Base-by-base conservation (phyloP, 768 basidiomycete genomes). In the Hygrocybe coccinea region DNA sequence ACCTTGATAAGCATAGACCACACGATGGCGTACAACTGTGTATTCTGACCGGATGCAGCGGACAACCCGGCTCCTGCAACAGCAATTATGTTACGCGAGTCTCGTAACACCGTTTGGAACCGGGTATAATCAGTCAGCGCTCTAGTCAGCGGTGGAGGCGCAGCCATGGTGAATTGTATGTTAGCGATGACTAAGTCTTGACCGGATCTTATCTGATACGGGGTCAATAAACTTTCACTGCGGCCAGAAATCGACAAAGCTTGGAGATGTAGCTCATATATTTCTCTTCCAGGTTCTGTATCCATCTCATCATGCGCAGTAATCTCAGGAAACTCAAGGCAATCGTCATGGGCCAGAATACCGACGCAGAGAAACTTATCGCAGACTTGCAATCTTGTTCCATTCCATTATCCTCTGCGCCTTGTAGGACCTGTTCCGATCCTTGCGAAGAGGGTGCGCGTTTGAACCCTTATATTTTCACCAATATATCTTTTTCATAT, bases 381-480 rank as follows among this genome's bases (percentile, higher is more conserved):
- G 69, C 75, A 7, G 74, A 81, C 46, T 79, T 95, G 52, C 73
- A 76, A 52, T 76, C 77, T 7, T 79, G 77, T 2, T 69, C 74
- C 34, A 77, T 93, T 25, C 90, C 91, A 6, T 76, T 89, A 34
- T 79, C 85, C 4, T 69, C 75, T 9, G 83, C 78, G 0, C 82
- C 84, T 64, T 94, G 91, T 72, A 78, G 84, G 53, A 77, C 76
- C 24, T 95, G 92, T 66, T 76, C 84, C 15, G 79, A 88, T 65
- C 88, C 88, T 41, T 92, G 90, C 64, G 85, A 89, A 65, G 77
- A 84, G 65, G 87, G 87, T 80, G 17, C 15, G 33, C 2, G 15
- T 17, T 47, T 1, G 21, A 17, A 46, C 29, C 19, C 9, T 25
- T 19, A 21, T 50, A n/a, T 29, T n/a, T n/a, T 3, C 7, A 2